Conservation (phyloP, 1,139 yeast genomes). For the Geotrichum siamense region DNA sequence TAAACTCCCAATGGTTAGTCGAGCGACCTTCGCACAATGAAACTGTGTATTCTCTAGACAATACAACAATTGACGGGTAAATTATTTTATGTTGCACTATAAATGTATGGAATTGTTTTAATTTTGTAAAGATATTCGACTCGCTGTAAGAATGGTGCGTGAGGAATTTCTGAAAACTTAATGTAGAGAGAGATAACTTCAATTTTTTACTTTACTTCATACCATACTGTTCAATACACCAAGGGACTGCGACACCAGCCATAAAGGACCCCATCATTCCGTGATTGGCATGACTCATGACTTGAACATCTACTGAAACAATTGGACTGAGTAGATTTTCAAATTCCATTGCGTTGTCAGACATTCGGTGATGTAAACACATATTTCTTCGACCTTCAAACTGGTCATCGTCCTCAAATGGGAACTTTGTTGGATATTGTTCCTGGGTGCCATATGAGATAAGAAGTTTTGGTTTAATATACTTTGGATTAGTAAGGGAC, state of each 20-base stretch:
- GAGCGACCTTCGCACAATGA: too few species aligned
- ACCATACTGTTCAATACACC: conserved; percentile 13
- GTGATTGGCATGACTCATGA: conserved; percentile 11
- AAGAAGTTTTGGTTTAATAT: not conserved
- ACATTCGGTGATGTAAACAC: conserved; percentile 13
- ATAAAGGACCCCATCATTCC: conserved; percentile 11
- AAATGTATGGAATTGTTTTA: too few species aligned
- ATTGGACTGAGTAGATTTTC: conserved; percentile 5
- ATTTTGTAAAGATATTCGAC: too few species aligned
- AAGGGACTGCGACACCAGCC: conserved; percentile 10
- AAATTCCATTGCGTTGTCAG: conserved; percentile 10
- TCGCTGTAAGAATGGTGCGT: too few species aligned
- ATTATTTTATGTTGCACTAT: too few species aligned
- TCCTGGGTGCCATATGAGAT: conserved; percentile 13
- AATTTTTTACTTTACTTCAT: too few species aligned
- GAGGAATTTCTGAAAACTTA: too few species aligned
- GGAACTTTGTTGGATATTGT: conserved; percentile 10
- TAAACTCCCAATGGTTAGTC: too few species aligned
- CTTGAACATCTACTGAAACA: conserved; percentile 5
- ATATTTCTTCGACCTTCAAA: conserved; percentile 6
- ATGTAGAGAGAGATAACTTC: too few species aligned
- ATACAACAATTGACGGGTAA: too few species aligned
- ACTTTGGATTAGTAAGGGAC: not conserved
- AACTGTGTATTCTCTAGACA: too few species aligned
- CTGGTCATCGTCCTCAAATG: conserved; percentile 8